These are phyloP conservation scores for Arctostaphylos glauca DNA, from an alignment of 148 eudicot species.

Conservation along the genomic window DNA sequence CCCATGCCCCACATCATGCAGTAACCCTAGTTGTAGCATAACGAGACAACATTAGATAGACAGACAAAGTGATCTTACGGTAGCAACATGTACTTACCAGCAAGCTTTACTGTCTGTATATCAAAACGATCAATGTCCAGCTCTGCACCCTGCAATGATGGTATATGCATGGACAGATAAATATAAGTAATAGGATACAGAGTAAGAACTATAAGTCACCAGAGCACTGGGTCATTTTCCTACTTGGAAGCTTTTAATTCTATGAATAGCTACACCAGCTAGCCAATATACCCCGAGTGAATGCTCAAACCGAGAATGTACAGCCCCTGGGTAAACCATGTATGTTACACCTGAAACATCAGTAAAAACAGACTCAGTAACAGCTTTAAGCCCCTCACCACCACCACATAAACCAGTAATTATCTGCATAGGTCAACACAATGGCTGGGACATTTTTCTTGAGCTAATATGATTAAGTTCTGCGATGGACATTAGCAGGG, in stretches of 20 bases:
- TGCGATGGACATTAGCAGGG: not conserved
- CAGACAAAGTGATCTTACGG: not conserved
- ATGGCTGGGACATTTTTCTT: not conserved
- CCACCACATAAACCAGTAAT: not conserved
- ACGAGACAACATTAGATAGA: slow-evolving; percentile 5
- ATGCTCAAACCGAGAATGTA: slow-evolving; percentile 74
- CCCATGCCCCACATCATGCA: slow-evolving; percentile 77
- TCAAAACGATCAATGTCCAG: slow-evolving; percentile 57
- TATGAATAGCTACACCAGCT: slow-evolving; percentile 48
- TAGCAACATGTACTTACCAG: slow-evolving; percentile 31
- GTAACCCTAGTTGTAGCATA: slow-evolving; percentile 32
- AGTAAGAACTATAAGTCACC: slow-evolving; percentile 10
- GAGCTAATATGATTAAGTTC: not conserved
- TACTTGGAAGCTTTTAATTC: slow-evolving; percentile 46
- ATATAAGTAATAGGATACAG: slow-evolving; percentile 15
- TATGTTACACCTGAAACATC: slow-evolving; percentile 39
- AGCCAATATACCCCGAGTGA: slow-evolving; percentile 68
- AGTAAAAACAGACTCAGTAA: slow-evolving; percentile 6
- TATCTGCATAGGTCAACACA: not conserved
- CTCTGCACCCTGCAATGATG: slow-evolving; percentile 49
- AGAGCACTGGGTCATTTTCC: slow-evolving; percentile 14
- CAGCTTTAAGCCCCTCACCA: slow-evolving; percentile 3
- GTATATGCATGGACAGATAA: not conserved
- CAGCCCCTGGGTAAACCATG: slow-evolving; percentile 72
- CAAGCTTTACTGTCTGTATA: slow-evolving; percentile 57